Evolutionary conservation across 768 basidiomycete species (phyloP), one percentile per base, ranked within the genome.

Genomic region (Psilocybe tampanensis): DNA sequence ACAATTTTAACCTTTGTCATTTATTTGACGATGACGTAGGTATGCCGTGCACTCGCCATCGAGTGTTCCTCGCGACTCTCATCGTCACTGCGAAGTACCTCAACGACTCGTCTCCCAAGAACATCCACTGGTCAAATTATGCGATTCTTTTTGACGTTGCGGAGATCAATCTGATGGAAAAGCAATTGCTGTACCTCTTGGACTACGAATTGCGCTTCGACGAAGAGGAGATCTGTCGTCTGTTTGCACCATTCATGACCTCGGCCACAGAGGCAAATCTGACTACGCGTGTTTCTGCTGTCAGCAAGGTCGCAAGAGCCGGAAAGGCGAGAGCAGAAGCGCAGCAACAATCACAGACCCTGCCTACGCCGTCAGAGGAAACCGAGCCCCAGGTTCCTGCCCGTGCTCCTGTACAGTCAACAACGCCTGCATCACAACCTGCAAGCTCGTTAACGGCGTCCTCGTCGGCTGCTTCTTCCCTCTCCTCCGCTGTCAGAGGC

Each of bases 61-160:
- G 96, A 47, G 89, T 99, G 51, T 98, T 99, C 75, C 83, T 99
- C 64, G 96, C 96, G 21, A 89, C 92, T 1, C 88, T 99, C 64
- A 98, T 99, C 72, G 90, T 94, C 41, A 88, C 96, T 21, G 90
- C 94, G 60, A 99, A 99, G 76, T 98, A 98, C 73, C 86, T 98
- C 68, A 97, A 99, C 73, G 94, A 95, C 73, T 90, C 90, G n/a
- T 89, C 90, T 44, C 93, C 93, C 2, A 96, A 95, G 81, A 99
- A 98, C 77, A 82, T 82, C 70, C 92, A 97, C 77, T 99, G 96
- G 96, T 84, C 88, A 54, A 74, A 75, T 47, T 92, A 94, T 70
- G 89, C 87, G 17, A 76, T 78, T 42, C 66, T 91, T 61, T 95
- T 93, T 76, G 86, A 90, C 68, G 74, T 86, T 49, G 72, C 77